Evolutionary conservation across 164 flowering plant genomes (phyloP).

Genomic region (Nymphaea thermarum): DNA sequence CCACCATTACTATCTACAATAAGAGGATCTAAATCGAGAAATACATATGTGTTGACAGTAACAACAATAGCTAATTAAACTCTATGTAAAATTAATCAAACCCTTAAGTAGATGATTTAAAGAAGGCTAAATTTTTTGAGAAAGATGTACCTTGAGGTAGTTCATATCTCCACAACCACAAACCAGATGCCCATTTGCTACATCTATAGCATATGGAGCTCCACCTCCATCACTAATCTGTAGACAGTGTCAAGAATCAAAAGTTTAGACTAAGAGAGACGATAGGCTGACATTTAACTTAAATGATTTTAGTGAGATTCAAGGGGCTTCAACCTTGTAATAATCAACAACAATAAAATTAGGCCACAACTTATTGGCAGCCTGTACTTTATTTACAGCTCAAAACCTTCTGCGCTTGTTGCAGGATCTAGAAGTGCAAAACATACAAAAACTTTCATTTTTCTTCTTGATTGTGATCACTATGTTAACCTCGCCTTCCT

Average conservation of each 20-base stretch:
- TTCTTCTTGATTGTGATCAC: too few species aligned
- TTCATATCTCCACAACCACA: constrained; percentile 67
- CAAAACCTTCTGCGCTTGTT: too few species aligned
- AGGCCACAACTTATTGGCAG: constrained; percentile 76
- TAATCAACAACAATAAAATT: constrained; percentile 81
- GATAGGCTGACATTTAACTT: not conserved
- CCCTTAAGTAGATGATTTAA: not conserved
- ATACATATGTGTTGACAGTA: too few species aligned
- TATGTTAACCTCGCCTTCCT: too few species aligned
- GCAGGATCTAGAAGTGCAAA: too few species aligned
- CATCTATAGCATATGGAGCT: constrained; percentile 60
- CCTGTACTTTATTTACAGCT: constrained; percentile 7
- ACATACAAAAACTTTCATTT: too few species aligned
- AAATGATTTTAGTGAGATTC: not conserved
- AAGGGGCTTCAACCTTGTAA: constrained; percentile 42
- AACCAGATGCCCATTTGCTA: constrained; percentile 64
- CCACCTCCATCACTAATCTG: constrained; percentile 97
- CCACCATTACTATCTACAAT: too few species aligned
- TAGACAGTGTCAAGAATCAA: not conserved
- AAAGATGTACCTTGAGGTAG: constrained; percentile 49
- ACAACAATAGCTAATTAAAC: too few species aligned
- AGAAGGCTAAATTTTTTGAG: not conserved
- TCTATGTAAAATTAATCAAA: too few species aligned
- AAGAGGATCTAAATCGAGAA: too few species aligned
- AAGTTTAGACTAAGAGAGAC: too few species aligned